Percentiles rank a stretch among this genome's conserved stretches.
Conservation (phyloP, 306 rosid species). For the Vigna reflexopilosa region DNA sequence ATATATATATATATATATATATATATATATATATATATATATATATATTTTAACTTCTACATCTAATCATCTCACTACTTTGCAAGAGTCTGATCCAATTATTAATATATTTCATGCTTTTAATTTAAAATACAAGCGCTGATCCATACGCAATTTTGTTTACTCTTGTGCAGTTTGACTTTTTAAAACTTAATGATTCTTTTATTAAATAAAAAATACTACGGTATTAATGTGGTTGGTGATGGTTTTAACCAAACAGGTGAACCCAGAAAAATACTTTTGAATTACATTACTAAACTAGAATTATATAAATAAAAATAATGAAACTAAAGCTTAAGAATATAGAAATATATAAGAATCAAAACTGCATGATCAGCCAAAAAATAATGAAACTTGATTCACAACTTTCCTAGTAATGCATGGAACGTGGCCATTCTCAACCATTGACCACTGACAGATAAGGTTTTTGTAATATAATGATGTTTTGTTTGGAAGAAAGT, state of each 20-base stretch:
- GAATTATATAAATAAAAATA: no score
- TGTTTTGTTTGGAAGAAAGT: conserved; percentile 6
- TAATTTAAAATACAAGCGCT: background rate
- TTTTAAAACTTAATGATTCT: background rate
- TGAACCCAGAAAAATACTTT: conserved; percentile 1
- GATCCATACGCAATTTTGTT: conserved; percentile 8
- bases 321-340: no score
- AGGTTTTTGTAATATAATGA: conserved; percentile 30
- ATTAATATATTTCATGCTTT: background rate
- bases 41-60: background rate
- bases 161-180: conserved; percentile 5
- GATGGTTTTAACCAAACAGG: conserved; percentile 21
- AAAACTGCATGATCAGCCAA: background rate
- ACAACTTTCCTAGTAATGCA: conserved; percentile 45
- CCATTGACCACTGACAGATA: conserved; percentile 27
- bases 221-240: conserved; percentile 1
- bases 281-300: background rate
- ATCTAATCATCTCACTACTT: background rate
- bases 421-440: conserved; percentile 56
- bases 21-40: no score
- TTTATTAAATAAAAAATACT: conserved; percentile 5
- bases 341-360: no score
- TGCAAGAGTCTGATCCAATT: background rate
- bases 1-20: no score
- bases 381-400: conserved; percentile 3